Evolutionary conservation across 768 basidiomycete genomes (phyloP).

Genomic region (Russula virescens): DNA sequence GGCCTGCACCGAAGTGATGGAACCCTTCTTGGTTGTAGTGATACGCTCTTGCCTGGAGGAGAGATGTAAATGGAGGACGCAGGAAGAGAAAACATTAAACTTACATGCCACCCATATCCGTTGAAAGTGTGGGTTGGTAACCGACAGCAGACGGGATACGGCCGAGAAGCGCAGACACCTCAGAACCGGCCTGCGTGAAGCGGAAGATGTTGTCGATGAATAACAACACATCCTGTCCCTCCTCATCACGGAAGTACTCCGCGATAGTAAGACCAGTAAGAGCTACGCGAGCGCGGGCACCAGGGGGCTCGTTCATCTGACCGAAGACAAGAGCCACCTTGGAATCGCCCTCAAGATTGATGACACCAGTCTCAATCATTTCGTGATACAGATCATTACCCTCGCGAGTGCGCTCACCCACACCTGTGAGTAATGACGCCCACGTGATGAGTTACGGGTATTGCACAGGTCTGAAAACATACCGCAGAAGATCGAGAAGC

Average conservation of each 20-base stretch:
- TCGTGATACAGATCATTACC: slow-evolving; percentile 99
- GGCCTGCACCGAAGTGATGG: slow-evolving; percentile 99
- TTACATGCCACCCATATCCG: slow-evolving; percentile 99
- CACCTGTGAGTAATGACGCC: slow-evolving; percentile 50
- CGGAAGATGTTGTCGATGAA: slow-evolving; percentile 99
- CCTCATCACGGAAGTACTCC: slow-evolving; percentile 99
- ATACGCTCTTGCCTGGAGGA: slow-evolving; percentile 91
- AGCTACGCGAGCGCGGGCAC: slow-evolving; percentile 99
- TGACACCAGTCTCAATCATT: slow-evolving; percentile 99
- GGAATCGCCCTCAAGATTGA: slow-evolving; percentile 99
- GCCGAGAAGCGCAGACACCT: slow-evolving; percentile 98
- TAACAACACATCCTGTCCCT: slow-evolving; percentile 99
- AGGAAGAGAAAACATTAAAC: slow-evolving; percentile 29
- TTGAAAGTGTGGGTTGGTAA: slow-evolving; percentile 99
- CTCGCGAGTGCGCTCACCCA: slow-evolving; percentile 99
- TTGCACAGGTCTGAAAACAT: neutral
- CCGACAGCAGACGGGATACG: slow-evolving; percentile 99
- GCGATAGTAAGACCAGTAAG: slow-evolving; percentile 99
- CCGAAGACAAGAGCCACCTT: slow-evolving; percentile 99
- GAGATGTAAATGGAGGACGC: slow-evolving; percentile 15
- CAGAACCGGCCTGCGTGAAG: slow-evolving; percentile 99
- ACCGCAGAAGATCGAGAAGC: slow-evolving; percentile 99
- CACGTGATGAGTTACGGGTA: slow-evolving; percentile 1
- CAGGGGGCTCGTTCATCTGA: slow-evolving; percentile 99
- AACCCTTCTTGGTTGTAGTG: slow-evolving; percentile 99